Base-by-base conservation (phyloP, 2,329 filamentous ascomycete genomes). In the Sclerotinia trifoliorum region DNA sequence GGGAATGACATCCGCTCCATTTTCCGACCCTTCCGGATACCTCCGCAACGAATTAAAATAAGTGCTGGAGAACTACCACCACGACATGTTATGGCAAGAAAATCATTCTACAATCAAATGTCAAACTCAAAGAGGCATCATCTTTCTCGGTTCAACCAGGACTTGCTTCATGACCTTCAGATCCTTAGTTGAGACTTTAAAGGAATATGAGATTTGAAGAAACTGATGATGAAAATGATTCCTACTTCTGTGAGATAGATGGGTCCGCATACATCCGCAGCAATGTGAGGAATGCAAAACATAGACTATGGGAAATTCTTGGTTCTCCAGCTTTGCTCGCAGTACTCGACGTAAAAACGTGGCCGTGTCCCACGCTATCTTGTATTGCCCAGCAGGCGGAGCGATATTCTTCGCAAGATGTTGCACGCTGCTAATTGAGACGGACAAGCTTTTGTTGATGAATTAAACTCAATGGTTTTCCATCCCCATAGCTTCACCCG, bases 231-330 rank as follows among this genome's bases (percentile, higher is more conserved):
- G 77, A 80, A 52, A 72, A 81, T 19, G 81, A 84, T 66, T 79
- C 82, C 5, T 70, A 83, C 62, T 78, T 84, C 11, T 80, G 78
- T 69, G 83, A 85, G 69, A 79, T 75, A 0, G 72, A 82, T 55
- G 80, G 79, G 67, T 82, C 82, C 62, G 83, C 83, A 1, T 83
- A 83, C 0, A 78, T 85, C 0, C 84, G 85, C 78, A 82, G 84
- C 74, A 85, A 84, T 35, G 67, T 85, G 65, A 83, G 80, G 65
- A 83, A 83, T 1, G 75, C 76, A 5, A 72, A 80, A 44, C 72
- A 83, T 51, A 83, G 83, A 11, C 75, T 85, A 0, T 85, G 77
- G 70, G 77, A 82, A 13, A 84, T 84, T 29, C 77, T 85, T 5
- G 83, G 82, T 29, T 80, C 79, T 0, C 79, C 82, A 0, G 80